These are phyloP conservation scores for Brettanomyces anomalus DNA, from an alignment of 805 yeast genomes.

Conservation along the genomic window DNA sequence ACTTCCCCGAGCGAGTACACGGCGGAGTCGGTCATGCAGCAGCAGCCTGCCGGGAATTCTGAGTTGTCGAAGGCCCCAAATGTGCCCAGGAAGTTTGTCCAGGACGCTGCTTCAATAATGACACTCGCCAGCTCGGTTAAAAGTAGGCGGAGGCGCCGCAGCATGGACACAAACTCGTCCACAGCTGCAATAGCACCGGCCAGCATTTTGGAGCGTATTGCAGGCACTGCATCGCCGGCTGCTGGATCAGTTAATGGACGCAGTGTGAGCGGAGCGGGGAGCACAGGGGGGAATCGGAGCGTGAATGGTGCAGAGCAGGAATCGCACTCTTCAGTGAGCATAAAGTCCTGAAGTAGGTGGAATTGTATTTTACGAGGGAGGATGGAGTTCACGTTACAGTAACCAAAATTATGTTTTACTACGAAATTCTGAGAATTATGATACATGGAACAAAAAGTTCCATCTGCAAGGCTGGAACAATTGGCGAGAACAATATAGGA, in stretches of 20 bases:
- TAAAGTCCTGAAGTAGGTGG: too few species aligned
- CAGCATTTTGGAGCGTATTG: constrained; percentile 51
- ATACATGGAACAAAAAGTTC: too few species aligned
- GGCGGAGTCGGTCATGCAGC: not conserved
- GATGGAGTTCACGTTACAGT: too few species aligned
- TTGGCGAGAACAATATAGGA: too few species aligned
- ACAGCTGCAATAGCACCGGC: constrained; percentile 68
- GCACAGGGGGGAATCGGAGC: not conserved
- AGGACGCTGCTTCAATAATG: constrained; percentile 24
- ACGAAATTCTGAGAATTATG: too few species aligned
- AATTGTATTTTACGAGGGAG: too few species aligned
- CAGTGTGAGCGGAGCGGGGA: not conserved
- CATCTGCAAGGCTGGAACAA: too few species aligned
- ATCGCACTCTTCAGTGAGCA: too few species aligned
- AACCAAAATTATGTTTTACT: too few species aligned
- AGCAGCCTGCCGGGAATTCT: constrained; percentile 19
- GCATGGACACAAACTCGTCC: constrained; percentile 43
- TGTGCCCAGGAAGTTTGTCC: not conserved
- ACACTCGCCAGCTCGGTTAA: constrained; percentile 28
- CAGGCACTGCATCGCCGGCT: constrained; percentile 14
- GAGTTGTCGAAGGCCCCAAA: constrained; percentile 24
- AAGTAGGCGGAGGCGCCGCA: constrained; percentile 21
- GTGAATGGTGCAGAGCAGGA: not conserved
- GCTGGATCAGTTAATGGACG: constrained; percentile 10
- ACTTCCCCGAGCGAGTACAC: not conserved